Base-by-base conservation (phyloP, 1,139 yeast genomes). In the Lodderomyces margitis region DNA sequence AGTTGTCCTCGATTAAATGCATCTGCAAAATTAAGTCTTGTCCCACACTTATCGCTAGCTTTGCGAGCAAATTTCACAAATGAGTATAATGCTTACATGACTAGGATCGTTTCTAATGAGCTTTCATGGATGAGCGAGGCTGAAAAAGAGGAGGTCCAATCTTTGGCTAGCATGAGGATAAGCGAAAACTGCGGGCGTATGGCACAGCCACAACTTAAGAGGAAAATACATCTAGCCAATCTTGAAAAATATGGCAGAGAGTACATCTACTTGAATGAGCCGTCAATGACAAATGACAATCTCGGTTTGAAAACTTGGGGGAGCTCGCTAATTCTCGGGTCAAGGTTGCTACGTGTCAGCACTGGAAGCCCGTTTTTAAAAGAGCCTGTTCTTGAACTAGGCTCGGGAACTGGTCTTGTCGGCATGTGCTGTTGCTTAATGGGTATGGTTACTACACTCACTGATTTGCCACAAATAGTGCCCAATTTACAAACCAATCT, bases 291-390 rank as follows among this genome's bases (percentile, higher is more conserved):
- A 0, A 79, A 80, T 38, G 98, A 92, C 59, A 86, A 85, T 48
- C 65, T 92, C 24, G 98, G 98, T 0, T 72, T 88, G 57, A 89
- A 91, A 51, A 92, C 98, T 0, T 92, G 98, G 98, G 98, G 98
- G 0, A 85, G 97, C 0, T 81, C 97, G 0, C 65, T 87, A 24
- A 73, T 87, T 2, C 64, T 92, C 16, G 75, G 94, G 1, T 75
- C 79, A 40, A 62, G 83, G 37, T 57, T 86, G 5, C 63, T 70
- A 2, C 55, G 52, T 30, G 24, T 44, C 5, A 38, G 40, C 2
- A 27, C 46, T 15, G 17, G 17, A 31, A 15, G 40, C 2, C 37
- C 32, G 35, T 59, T 66, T 46, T 47, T 74, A 36, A 32, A 46
- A 36, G 68, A 68, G 7, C 73, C 78, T 0, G 74, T 87, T 0